Evolutionary conservation across 441 rosid species (phyloP).

Genomic region (Croton setiger): DNA sequence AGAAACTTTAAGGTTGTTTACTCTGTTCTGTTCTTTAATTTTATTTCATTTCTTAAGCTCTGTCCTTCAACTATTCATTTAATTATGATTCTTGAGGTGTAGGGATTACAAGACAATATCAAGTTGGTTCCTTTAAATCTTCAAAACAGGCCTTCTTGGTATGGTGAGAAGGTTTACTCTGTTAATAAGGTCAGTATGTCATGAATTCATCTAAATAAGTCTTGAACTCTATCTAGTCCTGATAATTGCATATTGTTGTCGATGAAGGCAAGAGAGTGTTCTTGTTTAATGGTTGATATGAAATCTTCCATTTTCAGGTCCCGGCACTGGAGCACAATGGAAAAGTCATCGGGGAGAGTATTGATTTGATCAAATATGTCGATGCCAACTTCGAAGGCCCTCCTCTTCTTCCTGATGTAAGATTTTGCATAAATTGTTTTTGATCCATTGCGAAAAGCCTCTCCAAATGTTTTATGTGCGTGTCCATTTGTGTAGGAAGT

Average conservation of each 20-base stretch:
- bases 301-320: constrained; percentile 42
- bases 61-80: neutral
- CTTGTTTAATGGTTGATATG: neutral
- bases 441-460: neutral
- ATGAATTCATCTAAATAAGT: neutral
- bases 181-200: constrained; percentile 35
- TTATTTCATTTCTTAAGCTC: neutral
- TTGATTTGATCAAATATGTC: constrained; percentile 70
- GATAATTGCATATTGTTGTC: too few species aligned
- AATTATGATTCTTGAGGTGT: constrained; percentile 2
- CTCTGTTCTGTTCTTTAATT: neutral
- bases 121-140: constrained; percentile 40
- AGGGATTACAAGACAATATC: constrained; percentile 54
- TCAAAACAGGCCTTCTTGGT: constrained; percentile 54
- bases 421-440: constrained; percentile 8
- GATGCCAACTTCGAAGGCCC: constrained; percentile 79
- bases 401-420: constrained; percentile 62
- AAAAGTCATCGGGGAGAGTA: constrained; percentile 74
- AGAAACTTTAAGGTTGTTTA: constrained; percentile 40
- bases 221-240: too few species aligned
- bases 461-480: neutral
- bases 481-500: constrained; percentile 6
- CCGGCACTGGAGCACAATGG: constrained; percentile 92
- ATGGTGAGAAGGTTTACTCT: constrained; percentile 47
- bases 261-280: neutral